A percentile compares a stretch with the other conserved stretches of the same genome.
phyloP scores from a whole-genome alignment of 1,284 basidiomycete genomes.

The Sporisorium sorghi region DNA sequence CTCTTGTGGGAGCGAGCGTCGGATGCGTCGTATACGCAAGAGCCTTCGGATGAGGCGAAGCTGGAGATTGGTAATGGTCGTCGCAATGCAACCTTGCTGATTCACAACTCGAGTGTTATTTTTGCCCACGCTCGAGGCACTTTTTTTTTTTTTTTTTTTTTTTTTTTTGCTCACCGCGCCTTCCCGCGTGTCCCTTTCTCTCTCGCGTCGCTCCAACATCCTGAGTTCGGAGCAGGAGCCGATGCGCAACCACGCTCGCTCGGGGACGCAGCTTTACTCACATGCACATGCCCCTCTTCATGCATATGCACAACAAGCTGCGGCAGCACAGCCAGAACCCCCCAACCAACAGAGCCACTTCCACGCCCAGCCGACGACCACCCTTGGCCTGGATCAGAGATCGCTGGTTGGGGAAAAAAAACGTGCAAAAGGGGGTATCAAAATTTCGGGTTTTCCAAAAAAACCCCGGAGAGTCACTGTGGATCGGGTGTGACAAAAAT shows the following conservation, averaged over 20 bases:
- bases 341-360: no score
- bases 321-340: slow-evolving; percentile 4
- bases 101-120: neutral
- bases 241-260: neutral
- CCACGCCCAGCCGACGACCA: no score
- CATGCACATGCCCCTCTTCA: neutral
- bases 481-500: no score
- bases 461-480: no score
- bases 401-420: no score
- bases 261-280: neutral
- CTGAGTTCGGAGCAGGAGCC: no score
- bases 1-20: neutral
- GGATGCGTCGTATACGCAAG: neutral
- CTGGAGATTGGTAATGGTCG: neutral
- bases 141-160: neutral
- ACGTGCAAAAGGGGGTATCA: no score
- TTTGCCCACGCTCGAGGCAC: neutral
- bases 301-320: neutral
- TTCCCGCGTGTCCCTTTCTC: no score
- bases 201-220: neutral
- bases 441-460: no score
- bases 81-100: neutral
- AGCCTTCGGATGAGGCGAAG: neutral
- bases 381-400: no score
- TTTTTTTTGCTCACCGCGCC: no score